Evolutionary conservation across 331 rosid species (phyloP).

Genomic region (Arachis monticola): DNA sequence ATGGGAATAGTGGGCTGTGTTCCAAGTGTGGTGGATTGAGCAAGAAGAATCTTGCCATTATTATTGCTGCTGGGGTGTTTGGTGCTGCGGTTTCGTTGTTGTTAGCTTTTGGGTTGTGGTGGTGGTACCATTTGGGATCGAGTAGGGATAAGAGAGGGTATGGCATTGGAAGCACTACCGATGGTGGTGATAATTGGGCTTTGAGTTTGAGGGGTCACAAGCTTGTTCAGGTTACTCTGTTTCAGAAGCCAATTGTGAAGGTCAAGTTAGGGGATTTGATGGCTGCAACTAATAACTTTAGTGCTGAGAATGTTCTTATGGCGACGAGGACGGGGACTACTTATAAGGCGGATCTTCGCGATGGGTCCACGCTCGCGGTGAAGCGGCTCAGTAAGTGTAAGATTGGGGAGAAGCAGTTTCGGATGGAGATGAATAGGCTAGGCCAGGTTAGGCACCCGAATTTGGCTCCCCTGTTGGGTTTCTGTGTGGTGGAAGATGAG

Average conservation of each 20-base stretch:
- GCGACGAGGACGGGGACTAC: constrained; percentile 83
- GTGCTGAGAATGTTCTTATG: constrained; percentile 58
- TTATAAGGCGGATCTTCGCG: constrained; percentile 80
- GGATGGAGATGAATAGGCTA: no score
- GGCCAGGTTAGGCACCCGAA: no score
- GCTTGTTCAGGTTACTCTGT: constrained; percentile 81
- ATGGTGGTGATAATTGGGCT: constrained; percentile 77
- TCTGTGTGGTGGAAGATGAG: no score
- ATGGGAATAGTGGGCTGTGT: constrained; percentile 78
- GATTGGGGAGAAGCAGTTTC: constrained; percentile 43
- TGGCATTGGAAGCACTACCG: constrained; percentile 30
- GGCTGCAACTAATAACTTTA: constrained; percentile 81
- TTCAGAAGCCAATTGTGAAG: constrained; percentile 91
- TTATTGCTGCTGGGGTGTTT: constrained; percentile 88
- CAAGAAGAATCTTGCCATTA: constrained; percentile 81
- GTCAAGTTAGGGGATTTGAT: constrained; percentile 85
- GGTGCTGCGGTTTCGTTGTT: constrained; percentile 90
- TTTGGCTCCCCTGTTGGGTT: no score
- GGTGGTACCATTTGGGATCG: constrained; percentile 81
- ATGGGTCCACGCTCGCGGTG: constrained; percentile 81
- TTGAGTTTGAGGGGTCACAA: constrained; percentile 69
- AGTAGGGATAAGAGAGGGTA: constrained; percentile 48
- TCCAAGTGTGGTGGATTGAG: constrained; percentile 86
- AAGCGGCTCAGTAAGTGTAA: constrained; percentile 78
- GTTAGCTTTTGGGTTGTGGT: constrained; percentile 84